Evolutionary conservation across 2,329 filamentous ascomycete genomes (phyloP).

Genomic region (Fusarium marasasianum): DNA sequence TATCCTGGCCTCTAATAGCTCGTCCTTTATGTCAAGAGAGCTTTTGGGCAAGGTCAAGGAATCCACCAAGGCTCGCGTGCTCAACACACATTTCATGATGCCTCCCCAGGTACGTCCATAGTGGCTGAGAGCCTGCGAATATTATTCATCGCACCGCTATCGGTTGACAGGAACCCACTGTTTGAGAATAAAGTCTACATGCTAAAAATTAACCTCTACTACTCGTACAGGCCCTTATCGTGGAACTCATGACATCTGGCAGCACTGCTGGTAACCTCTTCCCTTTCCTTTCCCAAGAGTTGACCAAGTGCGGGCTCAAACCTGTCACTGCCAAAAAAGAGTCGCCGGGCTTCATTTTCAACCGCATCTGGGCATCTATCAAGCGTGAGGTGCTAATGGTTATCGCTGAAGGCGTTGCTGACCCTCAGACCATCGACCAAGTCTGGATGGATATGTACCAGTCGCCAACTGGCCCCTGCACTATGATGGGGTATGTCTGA

Average conservation of each 20-base stretch:
- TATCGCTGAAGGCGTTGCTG: not conserved
- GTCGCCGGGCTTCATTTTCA: not conserved
- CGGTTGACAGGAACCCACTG: too few relatives aligned
- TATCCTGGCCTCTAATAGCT: conserved; percentile 61
- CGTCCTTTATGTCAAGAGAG: conserved; percentile 60
- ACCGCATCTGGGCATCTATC: not conserved
- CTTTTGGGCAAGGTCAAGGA: conserved; percentile 56
- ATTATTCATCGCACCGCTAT: not conserved
- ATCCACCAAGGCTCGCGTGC: conserved; percentile 44
- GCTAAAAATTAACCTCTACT: not conserved
- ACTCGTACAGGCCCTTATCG: not conserved
- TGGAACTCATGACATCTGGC: not conserved
- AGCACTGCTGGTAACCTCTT: not conserved
- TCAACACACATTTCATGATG: conserved; percentile 64
- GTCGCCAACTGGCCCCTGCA: not conserved
- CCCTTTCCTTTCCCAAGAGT: not conserved
- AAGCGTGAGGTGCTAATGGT: not conserved
- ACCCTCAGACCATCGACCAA: not conserved
- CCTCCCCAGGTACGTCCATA: not conserved
- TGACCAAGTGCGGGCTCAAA: not conserved
- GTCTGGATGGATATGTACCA: not conserved
- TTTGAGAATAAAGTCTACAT: not conserved
- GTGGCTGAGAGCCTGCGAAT: not conserved
- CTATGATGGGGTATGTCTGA: not conserved
- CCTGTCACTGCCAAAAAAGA: not conserved